Conservation (phyloP, 768 basidiomycete genomes). For the Suillus discolor region DNA sequence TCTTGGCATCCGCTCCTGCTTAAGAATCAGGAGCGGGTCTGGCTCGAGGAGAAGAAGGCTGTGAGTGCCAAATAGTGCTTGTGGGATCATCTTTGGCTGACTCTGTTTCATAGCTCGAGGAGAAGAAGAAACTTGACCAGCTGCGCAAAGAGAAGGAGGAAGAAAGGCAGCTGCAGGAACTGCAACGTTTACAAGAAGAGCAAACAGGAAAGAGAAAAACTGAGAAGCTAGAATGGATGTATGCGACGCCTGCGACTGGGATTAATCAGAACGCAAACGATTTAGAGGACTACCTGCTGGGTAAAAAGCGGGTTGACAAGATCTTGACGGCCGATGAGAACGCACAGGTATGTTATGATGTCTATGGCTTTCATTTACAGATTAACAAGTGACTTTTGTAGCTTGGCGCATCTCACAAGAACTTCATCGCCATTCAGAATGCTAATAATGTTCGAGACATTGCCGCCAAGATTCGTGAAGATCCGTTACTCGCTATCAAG, state of each 20-base stretch:
- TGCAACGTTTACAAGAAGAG: slow-evolving; percentile 93
- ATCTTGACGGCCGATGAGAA: slow-evolving; percentile 91
- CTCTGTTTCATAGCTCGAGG: slow-evolving; percentile 71
- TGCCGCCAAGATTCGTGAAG: slow-evolving; percentile 93
- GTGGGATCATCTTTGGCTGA: slow-evolving; percentile 15
- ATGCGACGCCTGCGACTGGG: slow-evolving; percentile 95
- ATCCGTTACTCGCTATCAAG: slow-evolving; percentile 96
- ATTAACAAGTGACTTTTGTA: slow-evolving; percentile 30
- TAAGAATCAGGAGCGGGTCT: slow-evolving; percentile 99
- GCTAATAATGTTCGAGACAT: slow-evolving; percentile 89
- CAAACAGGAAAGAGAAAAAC: slow-evolving; percentile 93
- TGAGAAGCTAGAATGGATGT: slow-evolving; percentile 99
- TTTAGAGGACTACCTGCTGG: slow-evolving; percentile 93
- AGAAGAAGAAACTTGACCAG: slow-evolving; percentile 98
- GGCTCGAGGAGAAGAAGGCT: slow-evolving; percentile 97
- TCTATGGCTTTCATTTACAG: slow-evolving; percentile 3
- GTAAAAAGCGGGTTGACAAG: slow-evolving; percentile 98
- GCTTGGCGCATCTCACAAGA: slow-evolving; percentile 88
- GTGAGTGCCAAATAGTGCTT: slow-evolving; percentile 46
- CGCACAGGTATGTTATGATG: slow-evolving; percentile 61
- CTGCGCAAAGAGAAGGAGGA: slow-evolving; percentile 98
- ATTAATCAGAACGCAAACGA: slow-evolving; percentile 85
- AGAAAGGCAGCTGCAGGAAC: slow-evolving; percentile 93
- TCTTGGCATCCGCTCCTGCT: slow-evolving; percentile 98
- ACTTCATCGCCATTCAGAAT: slow-evolving; percentile 92